These are phyloP conservation scores for Ascomycota sp. DNA, from an alignment of 2,329 filamentous ascomycete genomes.

Conservation along the genomic window DNA sequence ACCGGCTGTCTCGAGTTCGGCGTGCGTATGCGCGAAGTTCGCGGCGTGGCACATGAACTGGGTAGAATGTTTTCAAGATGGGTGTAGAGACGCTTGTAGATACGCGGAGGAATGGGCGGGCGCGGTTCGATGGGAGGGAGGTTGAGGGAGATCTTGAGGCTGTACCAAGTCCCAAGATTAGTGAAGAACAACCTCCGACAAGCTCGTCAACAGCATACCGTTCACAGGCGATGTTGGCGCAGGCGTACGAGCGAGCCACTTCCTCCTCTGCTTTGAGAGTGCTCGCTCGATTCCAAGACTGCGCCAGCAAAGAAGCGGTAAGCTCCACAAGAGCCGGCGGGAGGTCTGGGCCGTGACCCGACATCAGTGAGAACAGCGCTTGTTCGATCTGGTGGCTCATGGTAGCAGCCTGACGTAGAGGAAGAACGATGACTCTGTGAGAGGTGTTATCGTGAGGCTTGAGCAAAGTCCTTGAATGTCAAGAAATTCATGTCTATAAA, in stretches of 20 bases:
- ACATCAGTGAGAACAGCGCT: slow-evolving; percentile 52
- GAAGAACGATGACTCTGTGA: no score
- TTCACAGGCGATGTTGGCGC: slow-evolving; percentile 77
- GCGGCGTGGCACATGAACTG: slow-evolving; percentile 13
- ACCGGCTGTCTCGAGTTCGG: slow-evolving; percentile 13
- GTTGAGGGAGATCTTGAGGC: slow-evolving; percentile 55
- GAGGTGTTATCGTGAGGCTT: no score
- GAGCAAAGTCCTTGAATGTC: no score
- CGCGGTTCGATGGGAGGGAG: slow-evolving; percentile 57
- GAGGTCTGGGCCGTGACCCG: slow-evolving; percentile 46
- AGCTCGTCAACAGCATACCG: slow-evolving; percentile 25
- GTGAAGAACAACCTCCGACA: background rate
- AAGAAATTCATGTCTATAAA: no score
- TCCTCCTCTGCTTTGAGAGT: slow-evolving; percentile 73
- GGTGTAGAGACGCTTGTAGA: slow-evolving; percentile 67
- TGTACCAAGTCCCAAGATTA: slow-evolving; percentile 11
- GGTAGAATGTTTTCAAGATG: slow-evolving; percentile 60
- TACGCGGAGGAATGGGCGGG: slow-evolving; percentile 57
- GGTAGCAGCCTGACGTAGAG: no score
- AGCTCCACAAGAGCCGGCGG: slow-evolving; percentile 52
- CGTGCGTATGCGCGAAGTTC: slow-evolving; percentile 11
- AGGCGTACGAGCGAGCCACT: slow-evolving; percentile 65
- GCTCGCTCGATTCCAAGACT: slow-evolving; percentile 58
- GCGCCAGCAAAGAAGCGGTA: slow-evolving; percentile 53
- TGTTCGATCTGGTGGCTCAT: slow-evolving; percentile 59